phyloP scores from a whole-genome alignment of 2,329 filamentous ascomycete species.

The Knufia fluminis region DNA sequence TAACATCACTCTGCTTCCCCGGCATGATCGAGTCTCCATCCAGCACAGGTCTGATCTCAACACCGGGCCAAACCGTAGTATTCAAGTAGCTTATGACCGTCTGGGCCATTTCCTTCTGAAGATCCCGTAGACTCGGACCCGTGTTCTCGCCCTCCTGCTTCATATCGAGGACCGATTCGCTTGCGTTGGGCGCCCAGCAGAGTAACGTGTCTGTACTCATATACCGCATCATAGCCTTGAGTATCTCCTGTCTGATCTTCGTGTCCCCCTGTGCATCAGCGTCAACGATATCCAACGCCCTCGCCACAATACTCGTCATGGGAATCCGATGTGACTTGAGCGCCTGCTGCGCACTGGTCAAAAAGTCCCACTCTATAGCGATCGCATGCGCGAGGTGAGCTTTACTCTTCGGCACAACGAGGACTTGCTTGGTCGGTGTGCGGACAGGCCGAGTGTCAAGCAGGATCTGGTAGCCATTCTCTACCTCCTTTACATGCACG shows the following conservation, averaged over 20 bases:
- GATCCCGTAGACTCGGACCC: slow-evolving; percentile 55
- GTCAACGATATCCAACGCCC: slow-evolving; percentile 68
- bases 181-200: slow-evolving; percentile 67
- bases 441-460: slow-evolving; percentile 74
- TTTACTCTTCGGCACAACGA: slow-evolving; percentile 66
- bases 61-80: slow-evolving; percentile 70
- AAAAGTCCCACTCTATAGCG: slow-evolving; percentile 85
- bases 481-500: slow-evolving; percentile 57
- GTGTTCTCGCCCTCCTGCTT: slow-evolving; percentile 38
- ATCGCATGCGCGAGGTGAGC: slow-evolving; percentile 74
- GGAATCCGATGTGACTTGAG: slow-evolving; percentile 81
- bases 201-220: slow-evolving; percentile 85
- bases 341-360: slow-evolving; percentile 73
- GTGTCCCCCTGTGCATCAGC: slow-evolving; percentile 49
- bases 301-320: slow-evolving; percentile 72
- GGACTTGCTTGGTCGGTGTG: slow-evolving; percentile 61
- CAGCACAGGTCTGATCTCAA: slow-evolving; percentile 72
- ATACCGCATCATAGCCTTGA: slow-evolving; percentile 67
- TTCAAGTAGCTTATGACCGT: slow-evolving; percentile 65
- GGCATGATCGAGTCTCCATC: slow-evolving; percentile 69
- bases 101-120: slow-evolving; percentile 61
- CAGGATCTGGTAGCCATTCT: slow-evolving; percentile 53
- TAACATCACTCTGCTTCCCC: slow-evolving; percentile 59
- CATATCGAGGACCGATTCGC: slow-evolving; percentile 37
- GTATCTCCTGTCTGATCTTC: slow-evolving; percentile 54